Conservation (phyloP, 371 early-diverging fungal genomes). For the Blastocladiella emersonii region DNA sequence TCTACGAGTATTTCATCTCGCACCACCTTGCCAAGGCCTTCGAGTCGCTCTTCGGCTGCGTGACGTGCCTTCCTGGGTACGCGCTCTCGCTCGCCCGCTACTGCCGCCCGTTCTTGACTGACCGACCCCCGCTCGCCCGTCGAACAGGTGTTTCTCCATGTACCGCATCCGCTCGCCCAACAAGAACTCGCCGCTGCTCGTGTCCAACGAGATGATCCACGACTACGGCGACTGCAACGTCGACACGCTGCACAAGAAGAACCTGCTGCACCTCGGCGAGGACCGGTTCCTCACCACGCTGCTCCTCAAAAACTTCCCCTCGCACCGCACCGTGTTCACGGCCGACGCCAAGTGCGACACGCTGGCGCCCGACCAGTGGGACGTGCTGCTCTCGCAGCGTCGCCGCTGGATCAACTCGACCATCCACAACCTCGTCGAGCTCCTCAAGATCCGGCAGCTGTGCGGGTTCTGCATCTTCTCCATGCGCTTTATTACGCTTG, state of each 20-base stretch:
- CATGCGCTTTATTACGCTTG: constrained; percentile 90
- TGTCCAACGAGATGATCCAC: constrained; percentile 74
- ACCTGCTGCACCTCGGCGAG: constrained; percentile 64
- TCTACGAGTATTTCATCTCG: constrained; percentile 89
- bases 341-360: constrained; percentile 93
- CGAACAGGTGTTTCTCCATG: constrained; percentile 96
- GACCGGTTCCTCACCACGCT: constrained; percentile 94
- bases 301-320: constrained; percentile 96
- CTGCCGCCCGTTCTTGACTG: no score
- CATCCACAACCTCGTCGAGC: constrained; percentile 86
- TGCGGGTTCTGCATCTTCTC: constrained; percentile 98
- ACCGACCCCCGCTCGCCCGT: no score
- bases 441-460: constrained; percentile 68
- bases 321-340: constrained; percentile 79
- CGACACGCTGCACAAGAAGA: constrained; percentile 96
- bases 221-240: constrained; percentile 94
- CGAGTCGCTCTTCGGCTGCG: constrained; percentile 66
- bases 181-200: constrained; percentile 80
- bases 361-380: constrained; percentile 90
- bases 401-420: constrained; percentile 98
- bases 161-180: constrained; percentile 62
- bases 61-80: constrained; percentile 87
- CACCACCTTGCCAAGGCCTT: constrained; percentile 75
- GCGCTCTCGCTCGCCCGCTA: no score
- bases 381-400: constrained; percentile 65